These are phyloP conservation scores for Boletellus emodensis DNA, from an alignment of 768 basidiomycete species.

Conservation along the genomic window DNA sequence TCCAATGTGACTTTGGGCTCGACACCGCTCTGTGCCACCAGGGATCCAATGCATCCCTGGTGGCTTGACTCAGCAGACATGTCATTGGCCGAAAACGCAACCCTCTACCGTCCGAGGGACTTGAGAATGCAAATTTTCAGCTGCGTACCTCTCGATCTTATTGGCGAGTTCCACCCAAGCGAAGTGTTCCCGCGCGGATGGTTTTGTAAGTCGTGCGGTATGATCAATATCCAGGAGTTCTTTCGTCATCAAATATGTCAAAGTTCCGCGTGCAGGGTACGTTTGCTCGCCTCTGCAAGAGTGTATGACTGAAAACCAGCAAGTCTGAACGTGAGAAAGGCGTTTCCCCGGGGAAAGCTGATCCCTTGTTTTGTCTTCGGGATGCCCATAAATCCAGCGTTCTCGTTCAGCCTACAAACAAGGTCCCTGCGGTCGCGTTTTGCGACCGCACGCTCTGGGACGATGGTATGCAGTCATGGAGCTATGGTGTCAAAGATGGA, in stretches of 20 bases:
- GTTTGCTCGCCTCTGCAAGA: constrained; percentile 1
- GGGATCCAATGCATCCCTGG: constrained; percentile 15
- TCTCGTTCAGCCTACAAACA: constrained; percentile 16
- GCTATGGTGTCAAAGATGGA: constrained; percentile 17
- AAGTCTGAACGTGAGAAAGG: constrained; percentile 9
- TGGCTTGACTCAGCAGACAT: constrained; percentile 18
- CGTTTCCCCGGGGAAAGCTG: constrained; percentile 12
- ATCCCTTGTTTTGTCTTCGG: constrained; percentile 24
- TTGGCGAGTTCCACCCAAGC: constrained; percentile 27
- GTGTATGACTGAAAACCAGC: constrained; percentile 9
- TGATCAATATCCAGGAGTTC: constrained; percentile 42
- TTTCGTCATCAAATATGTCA: constrained; percentile 47
- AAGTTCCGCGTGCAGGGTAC: constrained; percentile 39
- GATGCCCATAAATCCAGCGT: constrained; percentile 9
- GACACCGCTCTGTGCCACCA: not conserved
- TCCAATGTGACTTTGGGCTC: not conserved
- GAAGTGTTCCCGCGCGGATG: constrained; percentile 44
- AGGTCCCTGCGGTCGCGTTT: constrained; percentile 16
- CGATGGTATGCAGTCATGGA: constrained; percentile 29
- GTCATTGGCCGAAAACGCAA: constrained; percentile 2
- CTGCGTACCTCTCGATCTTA: constrained; percentile 29
- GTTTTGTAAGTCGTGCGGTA: constrained; percentile 46
- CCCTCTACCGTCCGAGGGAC: constrained; percentile 21
- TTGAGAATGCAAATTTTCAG: constrained; percentile 25
- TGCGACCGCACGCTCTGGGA: constrained; percentile 21